A percentile compares a stretch with the other conserved stretches of the same genome.
These are phyloP conservation scores for Euphorbia tirucalli DNA, from an alignment of 345 rosid species.

Conservation along the genomic window DNA sequence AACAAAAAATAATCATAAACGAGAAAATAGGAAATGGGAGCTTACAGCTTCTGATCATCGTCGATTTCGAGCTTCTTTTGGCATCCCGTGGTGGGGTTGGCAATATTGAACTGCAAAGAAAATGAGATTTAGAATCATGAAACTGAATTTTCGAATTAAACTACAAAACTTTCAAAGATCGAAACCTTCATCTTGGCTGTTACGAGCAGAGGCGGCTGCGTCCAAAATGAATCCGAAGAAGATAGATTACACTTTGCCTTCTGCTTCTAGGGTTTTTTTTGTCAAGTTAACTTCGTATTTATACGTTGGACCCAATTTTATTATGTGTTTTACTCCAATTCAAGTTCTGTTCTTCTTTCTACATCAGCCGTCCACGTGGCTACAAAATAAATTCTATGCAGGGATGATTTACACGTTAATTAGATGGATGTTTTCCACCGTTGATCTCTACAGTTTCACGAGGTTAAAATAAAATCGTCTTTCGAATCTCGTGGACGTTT, in stretches of 20 bases:
- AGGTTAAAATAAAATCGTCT: no score
- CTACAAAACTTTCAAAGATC: no score
- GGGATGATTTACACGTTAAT: no score
- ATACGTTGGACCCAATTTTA: background rate
- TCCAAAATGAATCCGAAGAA: background rate
- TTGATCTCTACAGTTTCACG: no score
- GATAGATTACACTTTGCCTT: background rate
- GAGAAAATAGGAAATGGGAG: background rate
- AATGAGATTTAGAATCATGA: background rate
- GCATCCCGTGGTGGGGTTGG: conserved; percentile 28
- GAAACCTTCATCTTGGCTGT: conserved; percentile 1
- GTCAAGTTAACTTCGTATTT: background rate
- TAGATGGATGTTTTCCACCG: no score
- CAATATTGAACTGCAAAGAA: conserved; percentile 20
- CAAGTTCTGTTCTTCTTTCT: no score
- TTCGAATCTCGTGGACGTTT: no score
- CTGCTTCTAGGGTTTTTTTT: conserved; percentile 12
- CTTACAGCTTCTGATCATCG: conserved; percentile 29
- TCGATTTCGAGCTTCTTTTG: conserved; percentile 32
- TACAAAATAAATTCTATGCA: no score
- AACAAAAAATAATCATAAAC: background rate
- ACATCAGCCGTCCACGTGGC: no score
- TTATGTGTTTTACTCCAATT: background rate
- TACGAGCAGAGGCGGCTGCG: conserved; percentile 9
- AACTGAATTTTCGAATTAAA: no score